A percentile compares a stretch with the other conserved stretches of the same genome.
These are phyloP conservation scores for Gamarada debralockiae DNA, from an alignment of 495 filamentous ascomycete species.

Conservation along the genomic window DNA sequence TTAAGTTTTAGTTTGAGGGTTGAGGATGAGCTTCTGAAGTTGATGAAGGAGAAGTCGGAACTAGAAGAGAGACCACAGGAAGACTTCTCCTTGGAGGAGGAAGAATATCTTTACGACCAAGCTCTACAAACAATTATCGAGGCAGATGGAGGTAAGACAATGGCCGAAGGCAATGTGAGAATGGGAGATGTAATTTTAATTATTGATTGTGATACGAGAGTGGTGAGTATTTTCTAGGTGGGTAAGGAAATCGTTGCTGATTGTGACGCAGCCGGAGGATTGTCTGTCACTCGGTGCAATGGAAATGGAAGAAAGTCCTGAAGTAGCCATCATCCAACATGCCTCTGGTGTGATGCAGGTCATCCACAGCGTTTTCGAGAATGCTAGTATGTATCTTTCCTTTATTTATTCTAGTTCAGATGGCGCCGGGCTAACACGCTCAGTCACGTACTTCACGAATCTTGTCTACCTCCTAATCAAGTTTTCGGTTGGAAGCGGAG, in stretches of 20 bases:
- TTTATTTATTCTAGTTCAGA: too few relatives aligned
- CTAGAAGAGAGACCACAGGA: slow-evolving; percentile 40
- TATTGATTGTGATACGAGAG: slow-evolving; percentile 20
- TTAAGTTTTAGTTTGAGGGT: slow-evolving; percentile 53
- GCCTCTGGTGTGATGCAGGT: slow-evolving; percentile 69
- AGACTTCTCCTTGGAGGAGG: slow-evolving; percentile 31
- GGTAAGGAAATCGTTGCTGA: background rate
- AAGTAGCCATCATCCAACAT: slow-evolving; percentile 68
- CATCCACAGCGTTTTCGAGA: slow-evolving; percentile 53
- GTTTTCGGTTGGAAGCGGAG: slow-evolving; percentile 62
- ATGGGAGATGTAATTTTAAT: slow-evolving; percentile 65
- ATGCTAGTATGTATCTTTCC: slow-evolving; percentile 32
- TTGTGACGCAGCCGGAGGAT: slow-evolving; percentile 37
- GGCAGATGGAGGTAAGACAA: slow-evolving; percentile 53
- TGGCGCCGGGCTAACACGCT: too few relatives aligned
- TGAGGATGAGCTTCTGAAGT: slow-evolving; percentile 49
- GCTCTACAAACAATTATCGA: slow-evolving; percentile 47
- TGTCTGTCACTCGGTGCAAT: slow-evolving; percentile 63
- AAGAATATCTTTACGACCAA: slow-evolving; percentile 45
- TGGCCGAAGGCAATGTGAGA: slow-evolving; percentile 67
- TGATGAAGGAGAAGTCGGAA: slow-evolving; percentile 35
- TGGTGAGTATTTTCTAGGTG: background rate
- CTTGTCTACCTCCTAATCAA: slow-evolving; percentile 66
- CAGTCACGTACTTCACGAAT: slow-evolving; percentile 67
- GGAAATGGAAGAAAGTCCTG: slow-evolving; percentile 68